Base-by-base conservation (phyloP, 2,329 filamentous ascomycete species). In the Cercospora sesami region DNA sequence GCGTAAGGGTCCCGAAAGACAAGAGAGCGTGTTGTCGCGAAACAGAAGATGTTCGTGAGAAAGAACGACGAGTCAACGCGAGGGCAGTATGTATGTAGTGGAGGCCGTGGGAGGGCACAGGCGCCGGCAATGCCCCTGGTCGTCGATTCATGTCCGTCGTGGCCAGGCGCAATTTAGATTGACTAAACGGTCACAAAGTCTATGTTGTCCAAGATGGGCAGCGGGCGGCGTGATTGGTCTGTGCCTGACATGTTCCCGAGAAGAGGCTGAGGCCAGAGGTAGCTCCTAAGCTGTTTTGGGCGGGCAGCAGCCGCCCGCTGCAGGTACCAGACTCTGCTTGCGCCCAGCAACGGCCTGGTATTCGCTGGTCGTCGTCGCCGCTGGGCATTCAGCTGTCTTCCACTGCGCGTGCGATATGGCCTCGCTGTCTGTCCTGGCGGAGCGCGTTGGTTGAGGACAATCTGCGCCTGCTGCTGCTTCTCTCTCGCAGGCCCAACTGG, bases 1-100 rank as follows among this genome's bases (percentile, higher is more conserved):
- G 71, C 74, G 76, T 68, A 68, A 70, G 68, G 73, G 76, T 73
- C 76, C 75, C 72, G 60, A 75, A 73, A 77, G 73, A 75, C 71
- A 70, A 68, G 65, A 69, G 73, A 71, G 69, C 65, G 70, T 70
- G 67, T 51, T 30, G 71, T 74, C 68, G 73, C 72, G 72, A 72
- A 73, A 63, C 66, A 72, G 71, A 72, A 71, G 71, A 64, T 70
- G 68, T 73, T 66, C 62, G 66, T 67, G 69, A 69, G 59, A 58
- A 63, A 68, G 68, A 64, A 58, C 68, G 63, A 21, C 64, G 57
- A 66, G 51, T 51, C 58, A 57, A 60, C 63, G 63, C 48, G 63
- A 48, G 62, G 10, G 36, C 28, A 58, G 51, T 45, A 59, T 28
- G 63, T 45, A 65, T 59, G 63, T 61, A 28, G 26, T 39, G 36